phyloP scores from a whole-genome alignment of 345 rosid species.

The Camelina sativa region DNA sequence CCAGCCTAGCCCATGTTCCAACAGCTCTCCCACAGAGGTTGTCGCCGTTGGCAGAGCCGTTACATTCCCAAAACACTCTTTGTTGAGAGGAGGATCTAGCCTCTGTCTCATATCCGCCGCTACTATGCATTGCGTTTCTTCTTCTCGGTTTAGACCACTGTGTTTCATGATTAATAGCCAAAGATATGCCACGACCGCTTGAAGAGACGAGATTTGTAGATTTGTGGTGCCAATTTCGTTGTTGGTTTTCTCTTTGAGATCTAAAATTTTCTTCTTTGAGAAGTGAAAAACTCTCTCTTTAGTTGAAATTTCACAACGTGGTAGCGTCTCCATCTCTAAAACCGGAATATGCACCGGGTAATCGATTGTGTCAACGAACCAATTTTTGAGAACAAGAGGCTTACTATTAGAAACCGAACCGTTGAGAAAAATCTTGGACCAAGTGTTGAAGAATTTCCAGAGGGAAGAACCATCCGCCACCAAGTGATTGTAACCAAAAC shows the following conservation, averaged over 20 bases:
- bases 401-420: neutral
- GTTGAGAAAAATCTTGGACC: constrained; percentile 49
- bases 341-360: constrained; percentile 43
- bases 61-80: constrained; percentile 40
- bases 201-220: constrained; percentile 37
- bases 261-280: constrained; percentile 25
- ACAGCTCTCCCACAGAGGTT: constrained; percentile 26
- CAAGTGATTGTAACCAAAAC: constrained; percentile 50
- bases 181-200: constrained; percentile 39
- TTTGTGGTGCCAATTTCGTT: constrained; percentile 14
- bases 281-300: constrained; percentile 48
- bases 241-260: constrained; percentile 52
- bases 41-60: constrained; percentile 1
- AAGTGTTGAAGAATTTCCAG: constrained; percentile 53
- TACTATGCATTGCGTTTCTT: constrained; percentile 30
- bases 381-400: constrained; percentile 34
- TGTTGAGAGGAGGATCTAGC: constrained; percentile 28
- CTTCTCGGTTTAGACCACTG: constrained; percentile 25
- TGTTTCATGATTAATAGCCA: constrained; percentile 39
- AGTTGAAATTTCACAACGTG: constrained; percentile 1
- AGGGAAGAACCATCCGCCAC: constrained; percentile 51
- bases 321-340: constrained; percentile 4
- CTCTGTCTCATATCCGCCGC: constrained; percentile 34
- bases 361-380: constrained; percentile 26
- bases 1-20: constrained; percentile 38